Percentiles rank a stretch among this genome's conserved stretches.
Evolutionary conservation across 2,329 filamentous ascomycete species (phyloP).

Genomic region (Torrubiella hemipterigena): DNA sequence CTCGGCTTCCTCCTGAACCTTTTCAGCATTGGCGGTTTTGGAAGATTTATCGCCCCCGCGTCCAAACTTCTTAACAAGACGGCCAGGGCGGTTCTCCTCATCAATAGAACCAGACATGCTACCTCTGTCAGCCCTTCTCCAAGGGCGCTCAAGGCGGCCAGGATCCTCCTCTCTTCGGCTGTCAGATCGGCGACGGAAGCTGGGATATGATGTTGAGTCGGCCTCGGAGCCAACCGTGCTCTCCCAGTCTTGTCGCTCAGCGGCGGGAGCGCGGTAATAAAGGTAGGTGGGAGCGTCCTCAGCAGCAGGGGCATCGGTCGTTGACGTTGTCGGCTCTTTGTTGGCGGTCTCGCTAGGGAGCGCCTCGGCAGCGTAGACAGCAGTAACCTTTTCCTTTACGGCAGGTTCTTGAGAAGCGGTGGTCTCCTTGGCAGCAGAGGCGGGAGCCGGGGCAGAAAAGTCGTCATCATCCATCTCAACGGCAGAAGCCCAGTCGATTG

Average conservation of each 20-base stretch:
- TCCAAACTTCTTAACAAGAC: slow-evolving; percentile 46
- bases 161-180: slow-evolving; percentile 25
- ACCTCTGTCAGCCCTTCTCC: slow-evolving; percentile 31
- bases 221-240: slow-evolving; percentile 23
- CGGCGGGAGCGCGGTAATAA: too few relatives aligned
- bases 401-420: too few relatives aligned
- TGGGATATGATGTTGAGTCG: slow-evolving; percentile 22
- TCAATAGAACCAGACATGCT: slow-evolving; percentile 43
- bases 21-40: slow-evolving; percentile 37
- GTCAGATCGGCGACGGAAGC: slow-evolving; percentile 18
- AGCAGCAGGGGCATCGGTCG: slow-evolving; percentile 12
- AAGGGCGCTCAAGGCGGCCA: slow-evolving; percentile 24
- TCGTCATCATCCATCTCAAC: too few relatives aligned
- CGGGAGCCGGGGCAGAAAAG: slow-evolving; percentile 2
- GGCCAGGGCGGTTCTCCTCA: slow-evolving; percentile 50
- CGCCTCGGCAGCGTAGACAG: too few relatives aligned
- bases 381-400: too few relatives aligned
- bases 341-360: too few relatives aligned
- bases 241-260: slow-evolving; percentile 19
- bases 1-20: slow-evolving; percentile 46
- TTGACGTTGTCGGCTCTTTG: too few relatives aligned
- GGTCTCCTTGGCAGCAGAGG: slow-evolving; percentile 2
- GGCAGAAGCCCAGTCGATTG: too few relatives aligned
- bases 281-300: slow-evolving; percentile 12
- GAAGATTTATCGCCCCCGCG: slow-evolving; percentile 49